A percentile compares a stretch with the other conserved stretches of the same genome.
Evolutionary conservation across 495 filamentous ascomycete species (phyloP).

Genomic region (Penicillium samsonianum): DNA sequence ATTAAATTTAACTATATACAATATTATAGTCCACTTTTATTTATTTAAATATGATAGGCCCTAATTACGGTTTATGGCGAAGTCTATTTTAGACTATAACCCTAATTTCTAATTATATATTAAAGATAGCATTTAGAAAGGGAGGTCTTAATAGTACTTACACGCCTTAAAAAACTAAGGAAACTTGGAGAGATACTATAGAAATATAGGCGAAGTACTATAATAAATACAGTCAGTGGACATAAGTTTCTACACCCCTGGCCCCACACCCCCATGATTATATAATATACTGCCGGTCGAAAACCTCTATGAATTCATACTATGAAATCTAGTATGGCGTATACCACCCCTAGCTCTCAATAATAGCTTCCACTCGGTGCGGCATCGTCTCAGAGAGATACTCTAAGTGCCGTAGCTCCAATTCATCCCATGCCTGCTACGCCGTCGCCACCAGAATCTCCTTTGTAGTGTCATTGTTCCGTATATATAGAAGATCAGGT

Average conservation of each 20-base stretch:
- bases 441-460: conserved; percentile 7
- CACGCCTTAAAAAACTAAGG: no score
- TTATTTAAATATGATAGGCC: no score
- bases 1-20: no score
- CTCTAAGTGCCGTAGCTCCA: neutral
- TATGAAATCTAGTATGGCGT: neutral
- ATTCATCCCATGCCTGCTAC: conserved; percentile 1
- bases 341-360: neutral
- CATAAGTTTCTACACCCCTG: neutral
- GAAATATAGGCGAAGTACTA: no score
- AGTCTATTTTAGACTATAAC: no score
- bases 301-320: conserved; percentile 4
- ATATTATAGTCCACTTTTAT: no score
- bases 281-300: neutral
- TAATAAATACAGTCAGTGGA: no score
- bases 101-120: no score
- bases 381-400: conserved; percentile 9
- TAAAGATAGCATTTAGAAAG: no score
- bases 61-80: no score
- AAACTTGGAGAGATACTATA: no score
- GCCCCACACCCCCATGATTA: neutral
- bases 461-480: conserved; percentile 14
- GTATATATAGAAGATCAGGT: conserved; percentile 11
- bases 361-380: conserved; percentile 5
- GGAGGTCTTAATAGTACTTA: no score